Evolutionary conservation across 257 asterid genomes (phyloP), one percentile per base, ranked within the genome.

Genomic region (Paulownia fortunei): DNA sequence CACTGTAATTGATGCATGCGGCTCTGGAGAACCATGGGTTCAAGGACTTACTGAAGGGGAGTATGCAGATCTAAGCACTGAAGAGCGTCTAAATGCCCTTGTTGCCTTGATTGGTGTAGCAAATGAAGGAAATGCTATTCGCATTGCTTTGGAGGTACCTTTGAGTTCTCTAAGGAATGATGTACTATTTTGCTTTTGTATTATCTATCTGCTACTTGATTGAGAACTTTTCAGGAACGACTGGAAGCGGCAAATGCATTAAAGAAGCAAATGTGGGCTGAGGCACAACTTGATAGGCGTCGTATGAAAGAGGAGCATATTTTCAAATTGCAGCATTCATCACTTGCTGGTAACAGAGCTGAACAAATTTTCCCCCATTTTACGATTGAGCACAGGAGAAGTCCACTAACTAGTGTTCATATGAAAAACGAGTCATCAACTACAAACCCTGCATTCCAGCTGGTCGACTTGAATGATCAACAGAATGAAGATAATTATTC

Each of bases 261-360:
- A 82, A 94, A 92, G 89, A 94, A 94, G 87, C 98, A 94, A 84
- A 89, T 94, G 91, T 94, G 97, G 98, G 94, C 96, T 0, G 98
- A 92, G 82, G 98, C 95, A 5, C 96, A 89, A 82, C 91, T 92
- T 58, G 98, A 94, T 82, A 94, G 89, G 83, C 94, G 98, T 5
- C 98, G 98, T 30, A 69, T 88, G 76, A 94, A 89, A 84, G 98
- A 92, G 73, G 98, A 92, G 74, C 79, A 77, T 72, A 61, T 79
- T 59, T 56, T 82, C 34, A 91, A 82, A 87, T 54, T 79, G 58
- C 92, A 86, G 21, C 65, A 64, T 69, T 80, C 88, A 65, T 83
- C 81, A 13, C 47, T 72, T 54, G 59, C 70, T 23, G 69, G 71
- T 79, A 82, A 72, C 78, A 84, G 84, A 42, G 68, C 79, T 51